These are phyloP conservation scores for Rhypophila decipiens DNA, from an alignment of 495 filamentous ascomycete genomes.

Conservation along the genomic window DNA sequence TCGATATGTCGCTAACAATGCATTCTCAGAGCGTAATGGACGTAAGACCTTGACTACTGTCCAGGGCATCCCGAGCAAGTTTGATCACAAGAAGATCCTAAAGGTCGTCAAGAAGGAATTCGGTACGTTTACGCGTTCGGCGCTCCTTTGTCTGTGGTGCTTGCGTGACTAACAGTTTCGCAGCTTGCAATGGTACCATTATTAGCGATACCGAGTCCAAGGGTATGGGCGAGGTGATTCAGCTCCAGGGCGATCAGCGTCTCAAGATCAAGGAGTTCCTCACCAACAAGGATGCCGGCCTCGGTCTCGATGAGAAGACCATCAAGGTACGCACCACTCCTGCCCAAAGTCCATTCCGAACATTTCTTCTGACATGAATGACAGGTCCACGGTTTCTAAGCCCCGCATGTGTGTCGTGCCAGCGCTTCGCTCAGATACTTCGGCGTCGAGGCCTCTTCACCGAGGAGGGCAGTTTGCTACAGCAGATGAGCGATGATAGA, in stretches of 20 bases:
- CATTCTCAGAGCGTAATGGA: conserved; percentile 92
- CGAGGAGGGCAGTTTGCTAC: neutral
- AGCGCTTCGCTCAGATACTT: conserved; percentile 9
- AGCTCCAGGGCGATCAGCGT: conserved; percentile 98
- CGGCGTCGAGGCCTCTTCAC: neutral
- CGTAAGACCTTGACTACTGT: conserved; percentile 99
- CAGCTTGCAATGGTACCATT: conserved; percentile 99
- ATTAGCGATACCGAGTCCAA: conserved; percentile 75
- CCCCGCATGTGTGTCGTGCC: conserved; percentile 28
- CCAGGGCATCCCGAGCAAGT: conserved; percentile 95
- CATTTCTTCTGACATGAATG: conserved; percentile 1
- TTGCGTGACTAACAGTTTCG: conserved; percentile 5
- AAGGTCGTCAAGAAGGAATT: conserved; percentile 99
- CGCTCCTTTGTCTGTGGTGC: neutral
- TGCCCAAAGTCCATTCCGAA: neutral
- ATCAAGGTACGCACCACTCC: conserved; percentile 78
- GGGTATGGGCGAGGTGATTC: conserved; percentile 96
- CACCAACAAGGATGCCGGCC: conserved; percentile 86
- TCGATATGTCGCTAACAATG: conserved; percentile 6
- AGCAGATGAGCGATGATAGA: conserved; percentile 13
- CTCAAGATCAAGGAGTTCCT: conserved; percentile 98
- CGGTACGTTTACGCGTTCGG: conserved; percentile 50
- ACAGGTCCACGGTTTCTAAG: conserved; percentile 74
- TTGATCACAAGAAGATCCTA: conserved; percentile 98
- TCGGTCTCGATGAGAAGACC: conserved; percentile 88